Conservation (phyloP, 2,329 filamentous ascomycete species). For the Verticillium alfalfae region DNA sequence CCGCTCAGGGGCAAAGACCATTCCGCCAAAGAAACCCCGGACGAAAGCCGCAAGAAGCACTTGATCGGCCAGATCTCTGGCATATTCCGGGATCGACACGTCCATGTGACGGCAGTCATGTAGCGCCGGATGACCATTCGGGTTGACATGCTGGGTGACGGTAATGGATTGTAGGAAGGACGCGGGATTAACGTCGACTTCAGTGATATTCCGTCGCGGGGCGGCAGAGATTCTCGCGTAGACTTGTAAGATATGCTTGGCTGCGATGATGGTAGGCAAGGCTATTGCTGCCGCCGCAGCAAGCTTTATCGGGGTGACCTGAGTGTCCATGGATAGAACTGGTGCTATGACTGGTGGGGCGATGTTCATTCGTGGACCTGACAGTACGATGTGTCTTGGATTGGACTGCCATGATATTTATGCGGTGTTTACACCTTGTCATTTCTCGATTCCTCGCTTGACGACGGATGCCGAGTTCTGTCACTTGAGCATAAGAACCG, state of each 20-base stretch:
- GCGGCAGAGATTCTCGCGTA: neutral
- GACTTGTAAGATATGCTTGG: neutral
- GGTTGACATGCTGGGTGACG: conserved; percentile 19
- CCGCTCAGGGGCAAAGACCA: conserved; percentile 20
- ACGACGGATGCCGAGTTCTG: neutral
- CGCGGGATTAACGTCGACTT: conserved; percentile 11
- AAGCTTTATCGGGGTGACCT: neutral
- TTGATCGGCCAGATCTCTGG: conserved; percentile 15
- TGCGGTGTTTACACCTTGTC: neutral
- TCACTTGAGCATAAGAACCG: neutral
- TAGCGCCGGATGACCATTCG: conserved; percentile 8
- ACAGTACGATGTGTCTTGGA: neutral
- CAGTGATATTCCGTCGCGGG: conserved; percentile 7
- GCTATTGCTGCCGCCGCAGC: neutral
- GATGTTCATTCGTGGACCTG: no score
- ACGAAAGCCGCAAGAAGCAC: conserved; percentile 19
- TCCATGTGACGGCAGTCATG: conserved; percentile 17
- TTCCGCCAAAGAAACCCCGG: conserved; percentile 21
- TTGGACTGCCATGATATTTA: neutral
- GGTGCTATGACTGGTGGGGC: neutral
- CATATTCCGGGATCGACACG: conserved; percentile 12
- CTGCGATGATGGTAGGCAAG: neutral
- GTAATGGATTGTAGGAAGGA: conserved; percentile 17
- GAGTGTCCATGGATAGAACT: neutral
- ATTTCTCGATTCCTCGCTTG: neutral